phyloP scores from a whole-genome alignment of 352 stramenopile species.

The Elongisporangium senticosum region DNA sequence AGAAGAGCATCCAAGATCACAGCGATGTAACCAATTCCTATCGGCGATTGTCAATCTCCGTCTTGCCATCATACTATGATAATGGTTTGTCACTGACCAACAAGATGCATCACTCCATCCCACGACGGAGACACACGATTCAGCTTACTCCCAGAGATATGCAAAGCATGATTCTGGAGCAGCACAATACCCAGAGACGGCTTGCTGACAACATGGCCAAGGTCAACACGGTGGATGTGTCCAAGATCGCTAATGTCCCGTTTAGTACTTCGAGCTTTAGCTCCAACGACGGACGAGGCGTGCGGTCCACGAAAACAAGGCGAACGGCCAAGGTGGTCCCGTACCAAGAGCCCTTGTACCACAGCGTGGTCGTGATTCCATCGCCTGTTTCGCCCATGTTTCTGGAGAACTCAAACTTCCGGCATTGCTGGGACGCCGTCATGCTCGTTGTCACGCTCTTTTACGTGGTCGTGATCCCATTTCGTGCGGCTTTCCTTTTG shows the following conservation, averaged over 20 bases:
- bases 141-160: constrained; percentile 19
- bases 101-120: background rate
- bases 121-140: constrained; percentile 26
- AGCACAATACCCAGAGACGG: constrained; percentile 11
- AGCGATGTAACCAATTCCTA: background rate
- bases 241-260: too few species aligned
- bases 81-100: background rate
- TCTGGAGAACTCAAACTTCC: constrained; percentile 31
- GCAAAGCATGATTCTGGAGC: constrained; percentile 12
- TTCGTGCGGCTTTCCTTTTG: constrained; percentile 49
- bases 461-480: constrained; percentile 46
- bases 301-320: background rate
- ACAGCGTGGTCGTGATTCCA: background rate
- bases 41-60: constrained; percentile 25
- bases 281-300: background rate
- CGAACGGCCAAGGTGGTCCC: background rate
- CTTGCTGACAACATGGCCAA: background rate
- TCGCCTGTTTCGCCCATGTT: constrained; percentile 12
- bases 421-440: constrained; percentile 36
- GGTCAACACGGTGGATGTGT: background rate
- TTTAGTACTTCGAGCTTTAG: too few species aligned
- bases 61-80: constrained; percentile 19
- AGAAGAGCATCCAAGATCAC: constrained; percentile 11
- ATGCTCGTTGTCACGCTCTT: constrained; percentile 58
- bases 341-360: background rate